Base-by-base conservation (phyloP, 306 rosid species). In the Sechiopsis laciniata region DNA sequence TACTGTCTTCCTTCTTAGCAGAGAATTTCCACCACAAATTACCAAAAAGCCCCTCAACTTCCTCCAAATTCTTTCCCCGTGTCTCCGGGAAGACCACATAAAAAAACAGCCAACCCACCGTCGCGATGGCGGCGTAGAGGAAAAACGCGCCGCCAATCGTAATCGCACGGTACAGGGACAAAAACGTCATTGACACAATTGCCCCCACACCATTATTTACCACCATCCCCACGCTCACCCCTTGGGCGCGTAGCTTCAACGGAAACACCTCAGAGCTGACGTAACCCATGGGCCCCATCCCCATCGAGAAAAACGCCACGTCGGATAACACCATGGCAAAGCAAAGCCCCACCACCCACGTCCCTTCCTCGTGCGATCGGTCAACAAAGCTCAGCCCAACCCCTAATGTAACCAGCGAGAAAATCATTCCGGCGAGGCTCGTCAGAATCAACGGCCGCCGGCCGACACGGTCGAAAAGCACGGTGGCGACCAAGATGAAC, bases 261-360 rank as follows among this genome's bases (percentile, higher is more conserved):
- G 97, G 97, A 12, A 93, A 87, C 0, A 88, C 78, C 82, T 93
- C 96, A 0, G 96, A 76, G 57, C 89, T 84, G 67, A 93, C 96
- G 89, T 86, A 83, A 0, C 91, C 67, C 58, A 90, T 87, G 63
- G 98, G 98, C 0, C 98, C 98, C 72, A 88, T 77, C 4, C 98
- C 98, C 0, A 93, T 88, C 0, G 98, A 90, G 72, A 88, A 93
- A 5, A 81, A 74, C 0, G 90, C 96, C 8, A 88, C 97, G 73
- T 65, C 82, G 1, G 78, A 19, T 10, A 90, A 26, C 2, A 87
- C 87, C 19, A 78, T 83, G 0, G 88, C 55, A 2, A 87, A 64
- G 69, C 82, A 71, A 26, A 88, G 72, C 21, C 77, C 94, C 5
- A 87, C 19, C 55, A 89, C 90, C 98, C 98, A 93, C 72, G 9